Percentiles rank a stretch among this genome's conserved stretches.
These are phyloP conservation scores for Omphalotus guepiniiformis DNA, from an alignment of 768 basidiomycete species.

Conservation along the genomic window DNA sequence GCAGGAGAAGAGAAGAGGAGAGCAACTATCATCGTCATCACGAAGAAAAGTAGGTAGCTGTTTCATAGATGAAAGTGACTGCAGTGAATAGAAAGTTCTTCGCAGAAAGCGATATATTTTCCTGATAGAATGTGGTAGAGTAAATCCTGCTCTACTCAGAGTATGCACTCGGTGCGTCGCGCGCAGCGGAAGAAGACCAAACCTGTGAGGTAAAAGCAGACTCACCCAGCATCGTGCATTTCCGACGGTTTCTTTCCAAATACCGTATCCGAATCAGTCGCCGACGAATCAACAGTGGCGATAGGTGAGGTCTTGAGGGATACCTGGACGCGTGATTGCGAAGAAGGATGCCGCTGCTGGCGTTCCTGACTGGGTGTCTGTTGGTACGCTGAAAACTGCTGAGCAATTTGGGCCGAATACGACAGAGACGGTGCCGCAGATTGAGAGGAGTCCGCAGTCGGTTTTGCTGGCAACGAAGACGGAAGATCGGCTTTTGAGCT, in stretches of 20 bases:
- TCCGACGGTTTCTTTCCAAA: conserved; percentile 63
- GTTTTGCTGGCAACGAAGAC: conserved; percentile 7
- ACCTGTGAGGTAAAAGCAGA: conserved; percentile 17
- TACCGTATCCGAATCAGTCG: conserved; percentile 35
- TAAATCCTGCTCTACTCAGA: too few relatives aligned
- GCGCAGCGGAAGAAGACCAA: background rate
- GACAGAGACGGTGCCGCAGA: conserved; percentile 1
- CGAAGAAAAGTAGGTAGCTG: conserved; percentile 1
- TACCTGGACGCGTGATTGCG: conserved; percentile 17
- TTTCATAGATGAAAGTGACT: conserved; percentile 17
- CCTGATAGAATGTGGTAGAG: too few relatives aligned
- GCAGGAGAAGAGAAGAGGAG: conserved; percentile 22
- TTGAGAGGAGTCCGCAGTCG: background rate
- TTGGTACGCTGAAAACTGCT: conserved; percentile 60
- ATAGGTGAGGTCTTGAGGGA: conserved; percentile 22
- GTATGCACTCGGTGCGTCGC: conserved; percentile 8
- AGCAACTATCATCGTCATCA: background rate
- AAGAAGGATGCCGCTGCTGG: conserved; percentile 33
- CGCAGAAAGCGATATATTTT: too few relatives aligned
- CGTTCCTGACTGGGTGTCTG: conserved; percentile 65
- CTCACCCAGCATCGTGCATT: conserved; percentile 85
- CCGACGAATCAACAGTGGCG: conserved; percentile 18
- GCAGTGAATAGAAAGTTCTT: conserved; percentile 2
- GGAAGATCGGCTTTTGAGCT: background rate
- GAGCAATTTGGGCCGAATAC: conserved; percentile 62